Evolutionary conservation across 23 red algal genomes (phyloP), one percentile per base, ranked within the genome.

Genomic region (Gracilaria vermiculophylla): DNA sequence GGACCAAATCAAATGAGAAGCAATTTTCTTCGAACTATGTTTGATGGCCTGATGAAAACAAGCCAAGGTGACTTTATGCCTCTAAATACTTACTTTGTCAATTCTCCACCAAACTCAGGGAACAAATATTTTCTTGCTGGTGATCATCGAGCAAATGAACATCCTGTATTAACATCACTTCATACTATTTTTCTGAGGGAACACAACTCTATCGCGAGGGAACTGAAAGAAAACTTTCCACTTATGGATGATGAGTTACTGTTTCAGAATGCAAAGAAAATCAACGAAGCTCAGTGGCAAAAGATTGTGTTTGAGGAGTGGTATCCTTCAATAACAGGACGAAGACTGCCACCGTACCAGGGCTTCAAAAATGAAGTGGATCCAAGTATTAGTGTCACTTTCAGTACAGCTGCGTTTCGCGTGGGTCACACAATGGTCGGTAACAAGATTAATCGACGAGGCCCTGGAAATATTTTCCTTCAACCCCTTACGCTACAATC

Each of bases 281-380:
- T 93, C 17, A 85, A 85, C 32, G 72, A 60, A n/a, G 90, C 80
- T 7, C 66, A 85, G 4, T 85, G 73, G 51, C 90, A 93, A 66
- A 78, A 93, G 81, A 86, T 93, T 17, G 72, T 79, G 0, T 93
- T 65, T 41, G 81, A 93, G 47, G 90, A 93, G 42, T 93, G 48
- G 48, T 85, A 78, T 69, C 79, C 79, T 6, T 41, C 61, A n/a
- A 69, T 93, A 42, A 62, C 72, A 0, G 90, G 90, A 45, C 43
- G 23, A 29, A 8, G 27, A 5, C 7, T 85, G 65, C 90, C 80
- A 3, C 19, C 35, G 27, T 93, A 85, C 53, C 54, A 25, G 42
- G 90, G 90, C 16, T 93, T 85, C 71, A 62, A 70, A 12, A 66
- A 32, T 67, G 56, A 67, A 16, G 69, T 70, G 23, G 43, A 86